A percentile compares a stretch with the other conserved stretches of the same genome.
Evolutionary conservation across 2,329 filamentous ascomycete species (phyloP).

Genomic region (Botrytis sinoallii): DNA sequence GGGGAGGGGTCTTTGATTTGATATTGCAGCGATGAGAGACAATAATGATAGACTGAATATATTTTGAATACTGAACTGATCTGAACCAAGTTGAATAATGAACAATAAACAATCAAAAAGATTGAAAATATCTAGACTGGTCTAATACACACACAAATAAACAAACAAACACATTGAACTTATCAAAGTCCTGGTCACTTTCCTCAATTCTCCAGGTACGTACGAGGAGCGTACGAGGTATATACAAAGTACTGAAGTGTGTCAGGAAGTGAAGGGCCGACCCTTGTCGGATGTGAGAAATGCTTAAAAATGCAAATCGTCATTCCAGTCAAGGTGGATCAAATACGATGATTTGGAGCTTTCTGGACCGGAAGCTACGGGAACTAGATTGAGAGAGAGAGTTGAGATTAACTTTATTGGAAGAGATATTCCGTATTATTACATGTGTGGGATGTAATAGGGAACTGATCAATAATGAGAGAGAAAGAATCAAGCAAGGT

Average conservation of each 20-base stretch:
- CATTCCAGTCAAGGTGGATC: constrained; percentile 4
- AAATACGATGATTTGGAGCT: not conserved
- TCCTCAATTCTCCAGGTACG: not conserved
- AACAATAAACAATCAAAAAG: not conserved
- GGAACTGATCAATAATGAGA: not conserved
- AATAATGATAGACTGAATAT: not conserved
- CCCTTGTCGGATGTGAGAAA: not conserved
- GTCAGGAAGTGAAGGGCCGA: not conserved
- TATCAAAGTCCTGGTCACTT: not conserved
- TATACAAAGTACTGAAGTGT: not conserved
- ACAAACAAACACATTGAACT: not conserved
- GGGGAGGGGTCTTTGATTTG: not conserved
- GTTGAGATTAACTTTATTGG: not conserved
- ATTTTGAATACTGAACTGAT: too few species aligned
- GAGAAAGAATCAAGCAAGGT: not conserved
- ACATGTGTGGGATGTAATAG: not conserved
- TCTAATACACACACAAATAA: not conserved
- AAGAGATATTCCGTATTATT: not conserved
- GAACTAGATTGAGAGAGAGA: not conserved
- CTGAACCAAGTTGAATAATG: not conserved
- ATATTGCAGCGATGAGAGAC: not conserved
- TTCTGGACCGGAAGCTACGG: constrained; percentile 3
- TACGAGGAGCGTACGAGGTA: too few species aligned
- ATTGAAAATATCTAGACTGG: not conserved
- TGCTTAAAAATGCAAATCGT: constrained; percentile 3